phyloP scores from a whole-genome alignment of 768 basidiomycete genomes.

The Chalciporus sphaerocephalus region DNA sequence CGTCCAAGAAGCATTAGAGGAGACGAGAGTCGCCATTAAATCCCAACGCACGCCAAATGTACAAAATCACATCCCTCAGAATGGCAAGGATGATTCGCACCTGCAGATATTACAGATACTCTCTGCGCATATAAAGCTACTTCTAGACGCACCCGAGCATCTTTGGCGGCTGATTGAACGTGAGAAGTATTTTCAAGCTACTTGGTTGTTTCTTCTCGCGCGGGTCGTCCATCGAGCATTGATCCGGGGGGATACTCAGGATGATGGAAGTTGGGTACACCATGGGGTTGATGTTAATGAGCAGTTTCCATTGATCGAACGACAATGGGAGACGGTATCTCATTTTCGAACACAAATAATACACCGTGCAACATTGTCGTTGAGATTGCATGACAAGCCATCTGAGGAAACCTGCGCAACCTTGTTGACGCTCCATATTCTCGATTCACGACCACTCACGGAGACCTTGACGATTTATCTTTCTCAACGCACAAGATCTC shows the following conservation, averaged over 20 bases:
- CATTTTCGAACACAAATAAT: conserved; percentile 87
- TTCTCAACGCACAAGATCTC: conserved; percentile 60
- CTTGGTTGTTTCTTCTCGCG: conserved; percentile 83
- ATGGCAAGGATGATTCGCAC: conserved; percentile 53
- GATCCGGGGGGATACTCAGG: conserved; percentile 57
- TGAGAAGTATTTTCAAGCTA: conserved; percentile 74
- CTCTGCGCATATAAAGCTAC: conserved; percentile 86
- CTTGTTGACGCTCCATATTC: conserved; percentile 78
- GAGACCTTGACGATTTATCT: conserved; percentile 73
- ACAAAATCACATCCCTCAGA: conserved; percentile 38
- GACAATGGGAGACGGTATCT: conserved; percentile 89
- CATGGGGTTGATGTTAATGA: conserved; percentile 62
- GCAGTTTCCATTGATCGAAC: conserved; percentile 83
- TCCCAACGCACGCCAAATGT: conserved; percentile 43
- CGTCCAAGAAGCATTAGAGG: conserved; percentile 60
- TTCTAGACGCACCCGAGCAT: conserved; percentile 89
- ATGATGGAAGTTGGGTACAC: conserved; percentile 54
- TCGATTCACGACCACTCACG: conserved; percentile 76
- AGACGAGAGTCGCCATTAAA: conserved; percentile 52
- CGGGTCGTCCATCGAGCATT: conserved; percentile 80
- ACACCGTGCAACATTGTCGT: conserved; percentile 78
- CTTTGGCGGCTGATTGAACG: conserved; percentile 83
- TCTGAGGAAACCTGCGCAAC: conserved; percentile 70
- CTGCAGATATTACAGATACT: conserved; percentile 66
- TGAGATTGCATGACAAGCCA: conserved; percentile 57